Conservation (phyloP, 306 rosid genomes). For the Citrullus colocynthis region DNA sequence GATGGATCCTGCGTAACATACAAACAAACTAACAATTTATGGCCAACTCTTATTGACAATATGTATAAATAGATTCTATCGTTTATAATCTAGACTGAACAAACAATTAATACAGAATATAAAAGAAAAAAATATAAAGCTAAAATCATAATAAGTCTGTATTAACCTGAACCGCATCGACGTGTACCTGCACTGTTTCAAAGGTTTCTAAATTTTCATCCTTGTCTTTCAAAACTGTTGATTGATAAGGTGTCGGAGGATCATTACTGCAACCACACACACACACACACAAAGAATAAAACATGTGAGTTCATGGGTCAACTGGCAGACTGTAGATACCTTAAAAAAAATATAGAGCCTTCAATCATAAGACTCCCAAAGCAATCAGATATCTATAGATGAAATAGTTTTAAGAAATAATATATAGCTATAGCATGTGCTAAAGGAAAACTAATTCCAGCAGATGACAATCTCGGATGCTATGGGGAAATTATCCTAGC, state of each 20-base stretch:
- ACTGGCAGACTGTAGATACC: not conserved
- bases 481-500: not conserved
- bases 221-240: constrained; percentile 15
- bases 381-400: not conserved
- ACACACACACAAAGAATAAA: not conserved
- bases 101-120: not conserved
- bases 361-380: not conserved
- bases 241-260: constrained; percentile 26
- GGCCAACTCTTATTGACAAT: constrained; percentile 16
- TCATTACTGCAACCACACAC: constrained; percentile 20
- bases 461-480: not conserved
- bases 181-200: constrained; percentile 23
- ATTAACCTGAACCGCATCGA: constrained; percentile 27
- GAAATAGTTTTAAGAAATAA: not conserved
- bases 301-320: constrained; percentile 10
- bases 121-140: constrained; percentile 1
- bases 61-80: not conserved
- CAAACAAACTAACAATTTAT: constrained; percentile 15
- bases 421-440: not conserved
- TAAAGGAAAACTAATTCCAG: not conserved
- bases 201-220: constrained; percentile 31
- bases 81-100: not conserved
- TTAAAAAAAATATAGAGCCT: not conserved
- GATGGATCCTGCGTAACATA: constrained; percentile 50
- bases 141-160: constrained; percentile 2